phyloP scores from a whole-genome alignment of 2,329 filamentous ascomycete genomes.

The Talaromyces funiculosus region DNA sequence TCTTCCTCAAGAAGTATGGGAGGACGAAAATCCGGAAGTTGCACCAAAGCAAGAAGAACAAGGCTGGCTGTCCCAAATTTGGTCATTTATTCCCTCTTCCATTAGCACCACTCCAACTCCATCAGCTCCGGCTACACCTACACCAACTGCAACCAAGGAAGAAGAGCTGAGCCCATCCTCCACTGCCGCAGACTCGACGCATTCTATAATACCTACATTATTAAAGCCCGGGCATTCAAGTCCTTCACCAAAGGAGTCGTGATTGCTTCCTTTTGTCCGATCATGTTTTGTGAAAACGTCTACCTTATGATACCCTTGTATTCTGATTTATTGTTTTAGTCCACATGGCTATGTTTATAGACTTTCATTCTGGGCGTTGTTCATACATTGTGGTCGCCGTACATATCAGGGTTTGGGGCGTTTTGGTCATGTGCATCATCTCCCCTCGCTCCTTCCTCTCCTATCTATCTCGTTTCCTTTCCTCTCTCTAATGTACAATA shows the following conservation, averaged over 20 bases:
- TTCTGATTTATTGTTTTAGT: neutral
- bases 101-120: neutral
- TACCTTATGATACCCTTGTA: constrained; percentile 14
- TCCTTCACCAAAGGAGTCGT: constrained; percentile 7
- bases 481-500: neutral
- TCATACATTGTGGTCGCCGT: neutral
- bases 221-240: neutral
- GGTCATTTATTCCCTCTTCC: constrained; percentile 28
- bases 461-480: neutral
- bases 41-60: constrained; percentile 22
- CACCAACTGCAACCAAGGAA: neutral
- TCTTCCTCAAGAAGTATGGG: constrained; percentile 38
- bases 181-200: neutral
- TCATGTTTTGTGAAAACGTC: neutral
- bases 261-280: neutral
- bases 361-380: neutral
- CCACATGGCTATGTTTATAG: neutral
- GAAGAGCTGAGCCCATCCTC: neutral
- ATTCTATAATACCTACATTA: constrained; percentile 5
- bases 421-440: constrained; percentile 7
- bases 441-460: constrained; percentile 5
- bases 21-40: constrained; percentile 26
- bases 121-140: neutral
- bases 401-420: neutral
- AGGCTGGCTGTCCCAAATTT: constrained; percentile 30